phyloP scores from a whole-genome alignment of 179 eudicot genomes.

The Beta corolliflora region DNA sequence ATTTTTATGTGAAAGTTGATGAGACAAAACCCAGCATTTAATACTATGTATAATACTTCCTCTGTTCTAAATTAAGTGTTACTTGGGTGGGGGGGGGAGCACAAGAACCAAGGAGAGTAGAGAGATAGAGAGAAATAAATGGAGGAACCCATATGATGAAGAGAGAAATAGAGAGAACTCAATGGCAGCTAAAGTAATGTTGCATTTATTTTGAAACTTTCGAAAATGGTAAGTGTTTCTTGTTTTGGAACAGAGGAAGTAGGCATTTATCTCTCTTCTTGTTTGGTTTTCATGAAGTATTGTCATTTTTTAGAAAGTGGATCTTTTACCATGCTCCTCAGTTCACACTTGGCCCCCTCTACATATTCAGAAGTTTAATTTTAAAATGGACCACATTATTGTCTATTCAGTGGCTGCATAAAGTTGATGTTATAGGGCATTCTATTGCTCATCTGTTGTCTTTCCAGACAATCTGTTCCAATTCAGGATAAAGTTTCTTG shows the following conservation, averaged over 20 bases:
- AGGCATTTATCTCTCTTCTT: not conserved
- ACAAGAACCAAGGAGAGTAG: no score
- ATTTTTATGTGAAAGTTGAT: not conserved
- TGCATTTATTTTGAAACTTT: no score
- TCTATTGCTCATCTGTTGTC: not conserved
- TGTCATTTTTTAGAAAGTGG: not conserved
- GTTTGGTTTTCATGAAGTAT: not conserved
- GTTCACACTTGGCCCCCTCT: not conserved
- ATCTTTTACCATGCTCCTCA: not conserved
- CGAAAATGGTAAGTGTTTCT: no score
- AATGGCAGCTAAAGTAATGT: no score
- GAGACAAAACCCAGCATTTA: not conserved
- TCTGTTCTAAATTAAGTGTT: no score
- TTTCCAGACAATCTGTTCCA: not conserved
- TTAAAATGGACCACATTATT: not conserved
- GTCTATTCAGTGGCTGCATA: not conserved
- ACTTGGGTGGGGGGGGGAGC: no score
- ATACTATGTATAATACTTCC: not conserved
- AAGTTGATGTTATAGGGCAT: not conserved
- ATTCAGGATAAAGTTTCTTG: not conserved
- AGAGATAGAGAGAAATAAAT: no score
- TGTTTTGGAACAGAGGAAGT: no score
- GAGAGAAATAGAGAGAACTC: no score
- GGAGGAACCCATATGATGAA: no score
- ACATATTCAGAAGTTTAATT: not conserved